Conservation (phyloP, 1,284 basidiomycete genomes). For the Microstroma glucosiphilum region DNA sequence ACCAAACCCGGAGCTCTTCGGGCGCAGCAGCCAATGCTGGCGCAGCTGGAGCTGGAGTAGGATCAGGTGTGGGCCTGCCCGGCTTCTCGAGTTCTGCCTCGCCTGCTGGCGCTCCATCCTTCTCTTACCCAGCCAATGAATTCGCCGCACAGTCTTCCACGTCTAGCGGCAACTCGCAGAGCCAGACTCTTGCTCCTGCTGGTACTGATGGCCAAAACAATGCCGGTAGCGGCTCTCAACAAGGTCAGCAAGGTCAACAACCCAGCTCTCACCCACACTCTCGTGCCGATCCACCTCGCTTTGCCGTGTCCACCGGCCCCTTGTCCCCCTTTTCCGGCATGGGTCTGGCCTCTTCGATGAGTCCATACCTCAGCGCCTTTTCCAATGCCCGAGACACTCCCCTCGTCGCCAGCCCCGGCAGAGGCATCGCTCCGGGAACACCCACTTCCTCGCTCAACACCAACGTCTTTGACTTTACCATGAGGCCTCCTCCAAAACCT, state of each 20-base stretch:
- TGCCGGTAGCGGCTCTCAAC: neutral
- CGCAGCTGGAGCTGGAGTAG: constrained; percentile 7
- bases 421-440: constrained; percentile 15
- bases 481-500: constrained; percentile 18
- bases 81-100: constrained; percentile 26
- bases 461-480: constrained; percentile 20
- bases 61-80: constrained; percentile 20
- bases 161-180: constrained; percentile 7
- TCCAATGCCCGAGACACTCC: constrained; percentile 48
- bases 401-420: constrained; percentile 37
- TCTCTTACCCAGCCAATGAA: constrained; percentile 8
- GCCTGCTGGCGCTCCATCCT: constrained; percentile 12
- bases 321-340: constrained; percentile 47
- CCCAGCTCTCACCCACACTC: constrained; percentile 7
- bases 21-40: neutral
- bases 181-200: neutral
- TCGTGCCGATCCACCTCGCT: constrained; percentile 36
- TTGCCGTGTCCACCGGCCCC: constrained; percentile 35
- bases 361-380: constrained; percentile 47
- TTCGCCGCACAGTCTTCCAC: constrained; percentile 17
- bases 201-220: neutral
- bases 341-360: constrained; percentile 43
- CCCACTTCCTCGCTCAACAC: constrained; percentile 10
- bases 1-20: neutral
- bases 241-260: neutral